Percentiles rank a stretch among this genome's conserved stretches.
Conservation (phyloP, 2,329 filamentous ascomycete species). For the Karstenula rhodostoma region DNA sequence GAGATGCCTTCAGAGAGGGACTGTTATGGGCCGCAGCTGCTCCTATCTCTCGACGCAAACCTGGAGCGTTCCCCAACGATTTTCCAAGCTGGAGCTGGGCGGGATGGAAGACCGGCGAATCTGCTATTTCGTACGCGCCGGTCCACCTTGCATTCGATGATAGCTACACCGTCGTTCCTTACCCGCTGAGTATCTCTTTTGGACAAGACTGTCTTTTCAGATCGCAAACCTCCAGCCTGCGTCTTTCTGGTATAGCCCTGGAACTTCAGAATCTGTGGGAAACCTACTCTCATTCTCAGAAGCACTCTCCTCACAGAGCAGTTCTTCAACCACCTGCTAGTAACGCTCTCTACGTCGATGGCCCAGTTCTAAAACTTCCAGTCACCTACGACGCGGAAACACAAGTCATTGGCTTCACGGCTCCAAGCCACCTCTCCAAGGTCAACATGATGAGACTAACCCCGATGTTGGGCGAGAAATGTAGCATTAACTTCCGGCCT, state of each 20-base stretch:
- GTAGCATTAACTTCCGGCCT: neutral
- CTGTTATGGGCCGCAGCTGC: neutral
- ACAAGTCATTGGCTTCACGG: neutral
- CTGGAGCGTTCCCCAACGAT: neutral
- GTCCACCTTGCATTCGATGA: neutral
- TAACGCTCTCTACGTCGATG: neutral
- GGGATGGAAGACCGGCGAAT: neutral
- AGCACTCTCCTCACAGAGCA: neutral
- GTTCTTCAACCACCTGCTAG: neutral
- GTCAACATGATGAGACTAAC: neutral
- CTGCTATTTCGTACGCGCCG: neutral
- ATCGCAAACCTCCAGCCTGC: neutral
- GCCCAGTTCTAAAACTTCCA: neutral
- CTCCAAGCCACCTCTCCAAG: neutral
- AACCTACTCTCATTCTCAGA: neutral
- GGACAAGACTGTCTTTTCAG: neutral
- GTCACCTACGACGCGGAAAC: neutral
- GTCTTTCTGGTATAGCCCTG: neutral
- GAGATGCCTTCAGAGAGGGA: neutral
- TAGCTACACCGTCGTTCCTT: neutral
- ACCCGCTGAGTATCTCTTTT: neutral
- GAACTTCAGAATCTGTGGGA: neutral
- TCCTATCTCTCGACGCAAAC: neutral
- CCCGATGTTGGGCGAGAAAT: neutral
- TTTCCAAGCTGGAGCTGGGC: slow-evolving; percentile 15